Conservation (phyloP, 257 asterid genomes). For the Vinca minor region DNA sequence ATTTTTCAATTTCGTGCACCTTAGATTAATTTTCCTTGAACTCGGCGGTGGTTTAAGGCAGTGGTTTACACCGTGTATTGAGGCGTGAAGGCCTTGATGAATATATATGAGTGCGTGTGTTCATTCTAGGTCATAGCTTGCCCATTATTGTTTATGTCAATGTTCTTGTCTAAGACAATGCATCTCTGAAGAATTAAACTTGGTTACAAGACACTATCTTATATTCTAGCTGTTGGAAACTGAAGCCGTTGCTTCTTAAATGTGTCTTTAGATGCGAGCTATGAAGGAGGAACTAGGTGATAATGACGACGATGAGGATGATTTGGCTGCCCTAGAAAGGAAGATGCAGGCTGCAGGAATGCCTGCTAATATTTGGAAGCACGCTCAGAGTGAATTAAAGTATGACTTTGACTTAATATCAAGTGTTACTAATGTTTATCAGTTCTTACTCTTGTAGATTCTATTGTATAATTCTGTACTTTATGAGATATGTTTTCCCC, state of each 20-base stretch:
- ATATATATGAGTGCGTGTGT: neutral
- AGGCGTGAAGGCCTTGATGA: neutral
- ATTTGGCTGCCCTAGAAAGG: slow-evolving; percentile 84
- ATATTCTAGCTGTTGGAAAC: neutral
- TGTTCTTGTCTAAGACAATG: neutral
- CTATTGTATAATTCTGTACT: neutral
- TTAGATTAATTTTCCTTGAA: neutral
- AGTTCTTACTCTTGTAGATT: neutral
- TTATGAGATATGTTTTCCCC: neutral
- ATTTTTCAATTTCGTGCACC: neutral
- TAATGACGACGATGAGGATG: slow-evolving; percentile 96
- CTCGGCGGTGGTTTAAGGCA: neutral
- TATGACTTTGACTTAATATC: slow-evolving; percentile 16
- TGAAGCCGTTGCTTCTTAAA: slow-evolving; percentile 9
- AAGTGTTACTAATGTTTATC: neutral
- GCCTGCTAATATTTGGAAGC: slow-evolving; percentile 95
- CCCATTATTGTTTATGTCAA: neutral
- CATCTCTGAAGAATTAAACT: neutral
- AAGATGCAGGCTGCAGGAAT: slow-evolving; percentile 93
- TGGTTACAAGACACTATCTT: neutral
- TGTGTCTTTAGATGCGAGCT: slow-evolving; percentile 84
- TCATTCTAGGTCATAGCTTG: neutral
- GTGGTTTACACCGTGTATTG: neutral
- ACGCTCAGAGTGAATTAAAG: slow-evolving; percentile 93
- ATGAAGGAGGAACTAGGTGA: slow-evolving; percentile 98